Conservation (phyloP, 768 basidiomycete genomes). For the Clitopilus passeckerianus region DNA sequence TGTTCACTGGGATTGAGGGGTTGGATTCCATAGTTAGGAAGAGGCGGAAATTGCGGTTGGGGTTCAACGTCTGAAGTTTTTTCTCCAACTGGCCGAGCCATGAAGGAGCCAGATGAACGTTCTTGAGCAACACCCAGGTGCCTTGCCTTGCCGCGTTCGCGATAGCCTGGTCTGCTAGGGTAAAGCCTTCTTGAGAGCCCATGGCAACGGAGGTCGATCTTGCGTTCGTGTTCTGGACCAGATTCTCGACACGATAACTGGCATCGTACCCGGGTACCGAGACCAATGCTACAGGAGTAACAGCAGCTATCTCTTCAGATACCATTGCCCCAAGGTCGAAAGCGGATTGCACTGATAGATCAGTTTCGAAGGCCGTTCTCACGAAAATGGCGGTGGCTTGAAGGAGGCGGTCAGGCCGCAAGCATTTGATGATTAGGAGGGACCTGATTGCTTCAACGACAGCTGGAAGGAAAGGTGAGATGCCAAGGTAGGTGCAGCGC, state of each 20-base stretch:
- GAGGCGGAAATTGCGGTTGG: slow-evolving; percentile 88
- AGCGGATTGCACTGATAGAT: slow-evolving; percentile 68
- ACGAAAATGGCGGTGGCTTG: slow-evolving; percentile 80
- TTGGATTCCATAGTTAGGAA: slow-evolving; percentile 99
- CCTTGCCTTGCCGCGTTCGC: slow-evolving; percentile 89
- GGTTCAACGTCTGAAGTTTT: slow-evolving; percentile 87
- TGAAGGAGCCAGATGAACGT: slow-evolving; percentile 91
- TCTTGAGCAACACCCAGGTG: slow-evolving; percentile 95
- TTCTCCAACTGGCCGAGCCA: slow-evolving; percentile 98
- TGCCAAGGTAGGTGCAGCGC: background rate
- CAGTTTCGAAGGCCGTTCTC: slow-evolving; percentile 69
- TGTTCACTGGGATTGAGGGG: slow-evolving; percentile 92
- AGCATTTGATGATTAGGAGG: slow-evolving; percentile 79
- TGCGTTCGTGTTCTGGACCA: slow-evolving; percentile 71
- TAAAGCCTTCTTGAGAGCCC: slow-evolving; percentile 98
- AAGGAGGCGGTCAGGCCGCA: slow-evolving; percentile 88
- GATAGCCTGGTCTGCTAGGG: slow-evolving; percentile 94
- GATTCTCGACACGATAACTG: slow-evolving; percentile 91
- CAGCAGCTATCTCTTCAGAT: slow-evolving; percentile 68
- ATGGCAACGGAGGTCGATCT: slow-evolving; percentile 91
- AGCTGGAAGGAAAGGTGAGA: slow-evolving; percentile 32
- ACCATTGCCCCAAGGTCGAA: slow-evolving; percentile 81
- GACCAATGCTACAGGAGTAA: slow-evolving; percentile 83
- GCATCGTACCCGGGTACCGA: slow-evolving; percentile 98
- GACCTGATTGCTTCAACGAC: slow-evolving; percentile 71